Evolutionary conservation across 2,329 filamentous ascomycete species (phyloP).

Genomic region (Ustulina deusta): DNA sequence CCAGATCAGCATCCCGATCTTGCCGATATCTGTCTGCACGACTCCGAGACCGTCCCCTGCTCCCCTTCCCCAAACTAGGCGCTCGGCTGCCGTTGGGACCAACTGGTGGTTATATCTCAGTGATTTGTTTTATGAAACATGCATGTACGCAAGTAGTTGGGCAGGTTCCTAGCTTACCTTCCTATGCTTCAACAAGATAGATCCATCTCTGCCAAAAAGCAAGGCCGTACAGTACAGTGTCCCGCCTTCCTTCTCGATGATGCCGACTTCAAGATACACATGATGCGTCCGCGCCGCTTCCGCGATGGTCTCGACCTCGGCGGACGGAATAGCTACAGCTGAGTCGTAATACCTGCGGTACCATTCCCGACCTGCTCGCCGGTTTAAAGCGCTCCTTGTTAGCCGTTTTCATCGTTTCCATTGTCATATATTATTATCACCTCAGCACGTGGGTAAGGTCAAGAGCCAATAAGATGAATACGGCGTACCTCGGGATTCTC

Average conservation of each 20-base stretch:
- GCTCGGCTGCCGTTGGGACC: slow-evolving; percentile 56
- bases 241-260: slow-evolving; percentile 57
- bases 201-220: slow-evolving; percentile 54
- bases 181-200: slow-evolving; percentile 53
- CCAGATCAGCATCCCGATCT: slow-evolving; percentile 57
- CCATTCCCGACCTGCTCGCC: slow-evolving; percentile 54
- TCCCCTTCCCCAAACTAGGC: slow-evolving; percentile 60
- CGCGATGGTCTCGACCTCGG: slow-evolving; percentile 52
- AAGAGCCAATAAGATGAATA: not conserved
- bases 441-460: not conserved
- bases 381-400: not conserved
- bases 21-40: slow-evolving; percentile 56
- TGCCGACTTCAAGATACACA: slow-evolving; percentile 54
- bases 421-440: not conserved
- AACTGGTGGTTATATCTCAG: slow-evolving; percentile 44
- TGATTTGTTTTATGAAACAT: not conserved
- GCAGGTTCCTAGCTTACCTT: slow-evolving; percentile 48
- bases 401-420: not conserved
- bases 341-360: slow-evolving; percentile 56
- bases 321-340: slow-evolving; percentile 54
- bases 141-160: not conserved
- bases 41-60: slow-evolving; percentile 56
- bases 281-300: slow-evolving; percentile 52
- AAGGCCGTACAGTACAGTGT: slow-evolving; percentile 57
- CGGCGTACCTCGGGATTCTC: slow-evolving; percentile 54